phyloP scores from a whole-genome alignment of 2,329 filamentous ascomycete species.

The Rhynchosporium secalis region DNA sequence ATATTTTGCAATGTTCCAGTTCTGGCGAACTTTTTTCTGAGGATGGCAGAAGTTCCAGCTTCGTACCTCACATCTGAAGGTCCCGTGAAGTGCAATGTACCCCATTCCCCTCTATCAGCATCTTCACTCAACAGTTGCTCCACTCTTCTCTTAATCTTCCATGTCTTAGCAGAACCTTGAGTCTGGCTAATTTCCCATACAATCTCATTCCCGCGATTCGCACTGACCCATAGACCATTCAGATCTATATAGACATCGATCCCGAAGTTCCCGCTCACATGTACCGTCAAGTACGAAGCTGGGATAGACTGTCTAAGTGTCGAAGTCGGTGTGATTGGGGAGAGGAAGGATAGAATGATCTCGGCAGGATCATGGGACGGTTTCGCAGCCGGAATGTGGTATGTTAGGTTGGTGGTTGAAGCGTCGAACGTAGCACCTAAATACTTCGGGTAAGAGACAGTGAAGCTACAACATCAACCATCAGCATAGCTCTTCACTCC shows the following conservation, averaged over 20 bases:
- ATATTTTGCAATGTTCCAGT: constrained; percentile 65
- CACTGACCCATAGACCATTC: constrained; percentile 81
- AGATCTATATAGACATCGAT: constrained; percentile 67
- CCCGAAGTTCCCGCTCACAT: constrained; percentile 65
- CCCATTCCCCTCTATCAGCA: constrained; percentile 79
- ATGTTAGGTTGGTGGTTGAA: constrained; percentile 69
- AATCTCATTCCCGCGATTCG: constrained; percentile 67
- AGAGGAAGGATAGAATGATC: constrained; percentile 58
- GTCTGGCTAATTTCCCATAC: constrained; percentile 62
- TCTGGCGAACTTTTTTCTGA: constrained; percentile 69
- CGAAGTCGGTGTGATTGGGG: constrained; percentile 39
- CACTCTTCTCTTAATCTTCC: constrained; percentile 58
- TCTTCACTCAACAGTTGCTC: constrained; percentile 75
- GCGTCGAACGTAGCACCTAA: constrained; percentile 65
- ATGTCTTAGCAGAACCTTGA: constrained; percentile 57
- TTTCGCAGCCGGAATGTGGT: constrained; percentile 52
- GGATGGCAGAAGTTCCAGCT: constrained; percentile 63
- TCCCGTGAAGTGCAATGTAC: constrained; percentile 73
- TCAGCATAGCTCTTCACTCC: constrained; percentile 5
- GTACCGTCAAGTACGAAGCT: constrained; percentile 74
- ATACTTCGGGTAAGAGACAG: constrained; percentile 58
- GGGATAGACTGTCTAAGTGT: constrained; percentile 48
- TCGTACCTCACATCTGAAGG: constrained; percentile 68
- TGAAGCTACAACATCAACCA: constrained; percentile 46
- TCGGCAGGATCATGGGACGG: constrained; percentile 46